Percentiles rank a stretch among this genome's conserved stretches.
Evolutionary conservation across 805 yeast genomes (phyloP).

Genomic region (Ogataea allantospora): DNA sequence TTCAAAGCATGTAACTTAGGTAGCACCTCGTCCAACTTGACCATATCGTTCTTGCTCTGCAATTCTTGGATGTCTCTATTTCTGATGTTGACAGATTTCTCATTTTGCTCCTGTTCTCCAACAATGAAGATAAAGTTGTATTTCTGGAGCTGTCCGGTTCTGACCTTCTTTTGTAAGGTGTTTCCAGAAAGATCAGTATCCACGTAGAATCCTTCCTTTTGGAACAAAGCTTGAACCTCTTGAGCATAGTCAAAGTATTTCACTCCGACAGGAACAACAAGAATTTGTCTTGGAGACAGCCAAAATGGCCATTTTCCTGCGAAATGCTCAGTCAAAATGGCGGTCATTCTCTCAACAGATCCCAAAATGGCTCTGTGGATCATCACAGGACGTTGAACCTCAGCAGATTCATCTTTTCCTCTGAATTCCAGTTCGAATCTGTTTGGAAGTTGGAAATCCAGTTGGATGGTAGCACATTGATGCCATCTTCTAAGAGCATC

Average conservation of each 20-base stretch:
- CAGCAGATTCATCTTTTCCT: constrained; percentile 59
- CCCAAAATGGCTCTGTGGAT: constrained; percentile 99
- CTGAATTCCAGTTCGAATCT: constrained; percentile 90
- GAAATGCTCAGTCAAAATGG: constrained; percentile 94
- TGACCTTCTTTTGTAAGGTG: constrained; percentile 96
- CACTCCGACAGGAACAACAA: constrained; percentile 96
- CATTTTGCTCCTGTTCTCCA: constrained; percentile 88
- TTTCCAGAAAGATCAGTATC: constrained; percentile 94
- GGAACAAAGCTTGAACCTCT: constrained; percentile 65
- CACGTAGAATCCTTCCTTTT: constrained; percentile 78
- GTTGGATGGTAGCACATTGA: constrained; percentile 98
- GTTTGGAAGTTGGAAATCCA: constrained; percentile 96
- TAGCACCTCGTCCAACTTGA: constrained; percentile 69
- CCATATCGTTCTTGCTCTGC: constrained; percentile 89
- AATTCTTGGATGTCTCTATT: constrained; percentile 91
- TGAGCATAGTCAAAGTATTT: constrained; percentile 90
- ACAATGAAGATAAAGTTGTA: constrained; percentile 96
- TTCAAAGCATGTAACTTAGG: constrained; percentile 65
- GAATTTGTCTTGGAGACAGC: constrained; percentile 98
- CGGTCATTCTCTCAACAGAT: constrained; percentile 98
- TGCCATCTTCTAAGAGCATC: constrained; percentile 96
- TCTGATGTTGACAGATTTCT: constrained; percentile 86
- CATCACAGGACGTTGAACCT: constrained; percentile 90
- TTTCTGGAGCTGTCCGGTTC: constrained; percentile 92
- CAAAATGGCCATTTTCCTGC: constrained; percentile 99